Base-by-base conservation (phyloP, 2,329 filamentous ascomycete genomes). In the Arthrinium puccinioides region DNA sequence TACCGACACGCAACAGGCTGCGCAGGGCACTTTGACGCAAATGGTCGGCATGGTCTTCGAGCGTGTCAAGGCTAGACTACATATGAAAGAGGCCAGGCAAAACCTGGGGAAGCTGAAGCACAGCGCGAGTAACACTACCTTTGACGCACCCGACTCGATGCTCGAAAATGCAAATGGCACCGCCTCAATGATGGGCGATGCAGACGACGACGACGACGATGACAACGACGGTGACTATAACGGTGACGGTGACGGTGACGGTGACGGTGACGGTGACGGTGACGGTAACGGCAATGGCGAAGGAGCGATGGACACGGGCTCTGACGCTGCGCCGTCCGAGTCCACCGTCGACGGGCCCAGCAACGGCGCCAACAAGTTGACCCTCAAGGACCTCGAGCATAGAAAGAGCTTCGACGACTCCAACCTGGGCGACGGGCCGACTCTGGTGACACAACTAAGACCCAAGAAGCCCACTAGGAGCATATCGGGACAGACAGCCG, bases 21-120 rank as follows among this genome's bases (percentile, higher is more conserved):
- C 94, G 2, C 94, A 98, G 60, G 92, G 92, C 3, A 96, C 92
- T 4, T 68, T 98, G 54, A 95, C 90, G 4, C 92, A 98, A 63
- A 98, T 98, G 92, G 87, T 97, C 26, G 89, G 90, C 47, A 97
- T 90, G 2, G 92, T 98, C 4, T 98, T 98, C 53, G 92, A 98
- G 61, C 73, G 92, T 44, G 90, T 98, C 46, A 94, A 92, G 65
- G 76, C 77, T 1, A 76, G 92, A 37, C 66, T 98, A 44, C 82
- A 89, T 41, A 79, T 88, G 68, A 96, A 95, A 60, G 89, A 96
- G 55, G 72, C 84, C 24, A 77, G 87, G 15, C 52, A 84, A 39
- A 78, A 74, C 48, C 57, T 78, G 9, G 57, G 63, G 15, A 72
- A 67, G 44, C 59, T 75, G 20, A 74, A 69, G 49, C 63, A 67